These are phyloP conservation scores for Dactylellina sp. DNA, from an alignment of 2,329 filamentous ascomycete genomes.

Conservation along the genomic window DNA sequence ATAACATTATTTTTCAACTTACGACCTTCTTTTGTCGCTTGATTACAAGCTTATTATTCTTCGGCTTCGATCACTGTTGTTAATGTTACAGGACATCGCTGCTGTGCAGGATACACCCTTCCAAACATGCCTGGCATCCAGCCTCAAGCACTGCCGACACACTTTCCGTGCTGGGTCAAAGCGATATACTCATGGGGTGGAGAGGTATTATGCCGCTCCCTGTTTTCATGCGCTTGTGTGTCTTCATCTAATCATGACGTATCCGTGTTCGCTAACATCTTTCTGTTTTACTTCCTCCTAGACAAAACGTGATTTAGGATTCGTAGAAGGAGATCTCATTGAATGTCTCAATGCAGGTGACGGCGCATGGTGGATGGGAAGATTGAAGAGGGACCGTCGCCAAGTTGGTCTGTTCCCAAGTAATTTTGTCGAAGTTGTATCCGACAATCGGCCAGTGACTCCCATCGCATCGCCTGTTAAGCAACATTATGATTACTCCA, in stretches of 20 bases:
- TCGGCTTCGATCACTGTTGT: neutral
- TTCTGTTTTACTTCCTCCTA: conserved; percentile 61
- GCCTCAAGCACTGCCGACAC: conserved; percentile 53
- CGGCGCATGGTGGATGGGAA: conserved; percentile 98
- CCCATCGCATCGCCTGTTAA: conserved; percentile 62
- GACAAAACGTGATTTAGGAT: conserved; percentile 93
- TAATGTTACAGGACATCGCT: conserved; percentile 20
- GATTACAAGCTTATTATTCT: neutral
- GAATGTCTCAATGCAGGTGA: conserved; percentile 98
- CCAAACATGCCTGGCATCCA: conserved; percentile 49
- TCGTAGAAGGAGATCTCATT: conserved; percentile 96
- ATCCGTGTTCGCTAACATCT: conserved; percentile 3
- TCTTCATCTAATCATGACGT: conserved; percentile 28
- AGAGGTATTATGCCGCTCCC: conserved; percentile 68
- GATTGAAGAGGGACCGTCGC: conserved; percentile 86
- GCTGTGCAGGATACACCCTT: conserved; percentile 22
- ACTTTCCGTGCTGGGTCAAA: conserved; percentile 86
- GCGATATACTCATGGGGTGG: conserved; percentile 94
- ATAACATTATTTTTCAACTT: neutral
- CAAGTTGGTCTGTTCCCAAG: conserved; percentile 94
- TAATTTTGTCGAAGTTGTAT: conserved; percentile 93
- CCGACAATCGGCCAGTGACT: conserved; percentile 79
- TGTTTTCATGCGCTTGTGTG: conserved; percentile 25
- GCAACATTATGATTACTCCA: conserved; percentile 55
- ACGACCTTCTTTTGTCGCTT: neutral